Percentiles rank a stretch among this genome's conserved stretches.
phyloP scores from a whole-genome alignment of 163 green algal species.

The Coccomyxa subellipsoidea region DNA sequence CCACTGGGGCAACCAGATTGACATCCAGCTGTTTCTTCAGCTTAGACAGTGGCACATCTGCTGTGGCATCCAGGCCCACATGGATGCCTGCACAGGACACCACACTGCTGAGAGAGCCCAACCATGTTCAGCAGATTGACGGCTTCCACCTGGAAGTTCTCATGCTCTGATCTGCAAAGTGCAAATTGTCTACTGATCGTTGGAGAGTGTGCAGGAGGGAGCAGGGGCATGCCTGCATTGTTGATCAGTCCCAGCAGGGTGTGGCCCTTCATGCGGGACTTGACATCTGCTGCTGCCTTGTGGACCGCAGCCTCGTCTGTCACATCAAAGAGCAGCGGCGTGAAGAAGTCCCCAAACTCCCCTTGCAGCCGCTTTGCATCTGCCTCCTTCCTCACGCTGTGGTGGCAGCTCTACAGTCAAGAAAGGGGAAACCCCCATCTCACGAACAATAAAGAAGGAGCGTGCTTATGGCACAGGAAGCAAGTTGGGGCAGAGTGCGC shows the following conservation, averaged over 20 bases:
- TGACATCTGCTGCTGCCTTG: not conserved
- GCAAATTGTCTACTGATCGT: no score
- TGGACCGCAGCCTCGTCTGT: not conserved
- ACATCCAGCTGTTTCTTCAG: slow-evolving; percentile 9
- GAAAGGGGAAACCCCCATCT: no score
- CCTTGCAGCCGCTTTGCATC: slow-evolving; percentile 1
- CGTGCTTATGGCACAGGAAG: no score
- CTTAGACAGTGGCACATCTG: not conserved
- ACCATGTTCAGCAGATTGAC: not conserved
- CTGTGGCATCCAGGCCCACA: not conserved
- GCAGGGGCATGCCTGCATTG: slow-evolving; percentile 10
- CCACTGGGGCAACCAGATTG: slow-evolving; percentile 15
- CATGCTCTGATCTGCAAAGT: no score
- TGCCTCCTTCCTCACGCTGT: slow-evolving; percentile 14
- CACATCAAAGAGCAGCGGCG: slow-evolving; percentile 20
- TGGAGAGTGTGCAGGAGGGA: not conserved
- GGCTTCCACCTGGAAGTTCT: not conserved
- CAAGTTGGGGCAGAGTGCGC: not conserved
- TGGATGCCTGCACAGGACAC: not conserved
- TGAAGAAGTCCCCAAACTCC: slow-evolving; percentile 11
- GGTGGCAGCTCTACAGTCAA: not conserved
- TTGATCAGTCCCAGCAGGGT: slow-evolving; percentile 19
- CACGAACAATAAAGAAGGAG: no score
- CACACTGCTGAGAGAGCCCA: not conserved
- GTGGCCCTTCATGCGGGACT: slow-evolving; percentile 1